Percentiles rank a stretch among this genome's conserved stretches.
phyloP scores from a whole-genome alignment of 2,329 filamentous ascomycete species.

The Aphanoascus verrucosus region DNA sequence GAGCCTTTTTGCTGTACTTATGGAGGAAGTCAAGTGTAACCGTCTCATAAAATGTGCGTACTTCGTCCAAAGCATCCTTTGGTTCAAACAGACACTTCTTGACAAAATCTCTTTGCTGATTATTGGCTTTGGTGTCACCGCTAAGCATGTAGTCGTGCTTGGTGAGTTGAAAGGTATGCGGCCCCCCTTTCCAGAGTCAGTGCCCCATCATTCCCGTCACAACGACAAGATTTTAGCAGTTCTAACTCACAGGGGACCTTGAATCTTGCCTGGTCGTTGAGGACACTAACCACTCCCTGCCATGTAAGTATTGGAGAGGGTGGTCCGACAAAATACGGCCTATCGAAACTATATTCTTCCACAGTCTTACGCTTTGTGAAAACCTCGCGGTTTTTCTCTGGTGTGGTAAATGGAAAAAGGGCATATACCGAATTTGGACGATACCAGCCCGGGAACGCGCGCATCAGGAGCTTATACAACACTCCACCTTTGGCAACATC shows the following conservation, averaged over 20 bases:
- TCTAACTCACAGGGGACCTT: conserved; percentile 14
- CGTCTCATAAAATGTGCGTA: conserved; percentile 16
- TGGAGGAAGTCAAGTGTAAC: conserved; percentile 15
- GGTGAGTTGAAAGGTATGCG: conserved; percentile 11
- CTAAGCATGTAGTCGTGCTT: conserved; percentile 19
- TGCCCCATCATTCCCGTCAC: conserved; percentile 4
- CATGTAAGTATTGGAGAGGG: conserved; percentile 15
- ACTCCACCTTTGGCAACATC: conserved; percentile 16
- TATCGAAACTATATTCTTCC: conserved; percentile 10
- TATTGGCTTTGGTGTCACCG: conserved; percentile 18
- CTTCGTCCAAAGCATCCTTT: conserved; percentile 14
- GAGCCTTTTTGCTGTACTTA: conserved; percentile 36
- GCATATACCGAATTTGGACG: conserved; percentile 21
- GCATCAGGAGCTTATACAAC: conserved; percentile 22
- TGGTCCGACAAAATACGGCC: conserved; percentile 12
- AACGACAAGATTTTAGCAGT: not conserved
- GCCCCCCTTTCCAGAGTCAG: conserved; percentile 15
- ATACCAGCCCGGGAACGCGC: conserved; percentile 23
- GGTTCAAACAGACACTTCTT: conserved; percentile 15
- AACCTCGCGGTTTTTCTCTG: conserved; percentile 20
- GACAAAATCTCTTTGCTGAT: conserved; percentile 17
- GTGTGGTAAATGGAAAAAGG: conserved; percentile 22
- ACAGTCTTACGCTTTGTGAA: conserved; percentile 18
- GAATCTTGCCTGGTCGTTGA: conserved; percentile 18
- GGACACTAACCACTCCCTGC: conserved; percentile 14